Base-by-base conservation (phyloP, 2,329 filamentous ascomycete species). In the Diaporthe caulivora region DNA sequence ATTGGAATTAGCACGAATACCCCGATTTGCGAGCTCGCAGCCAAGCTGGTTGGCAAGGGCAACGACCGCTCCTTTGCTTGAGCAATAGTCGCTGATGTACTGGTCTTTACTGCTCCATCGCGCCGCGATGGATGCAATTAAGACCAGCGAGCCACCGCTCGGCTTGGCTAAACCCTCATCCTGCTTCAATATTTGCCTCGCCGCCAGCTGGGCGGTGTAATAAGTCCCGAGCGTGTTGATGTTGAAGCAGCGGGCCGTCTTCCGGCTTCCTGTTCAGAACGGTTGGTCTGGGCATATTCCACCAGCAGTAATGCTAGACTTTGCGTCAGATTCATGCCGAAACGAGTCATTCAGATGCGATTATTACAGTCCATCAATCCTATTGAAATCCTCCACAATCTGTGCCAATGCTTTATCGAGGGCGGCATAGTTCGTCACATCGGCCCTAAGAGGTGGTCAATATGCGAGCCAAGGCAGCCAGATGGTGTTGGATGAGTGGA, bases 51-150 rank as follows among this genome's bases (percentile, higher is more conserved):
- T 85, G 10, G 86, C 87, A 57, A 89, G 79, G 54, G 83, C 80
- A 13, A 84, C 79, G 9, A 87, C 85, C 0, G 85, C 86, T 13
- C 83, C 84, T 75, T 88, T 88, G 54, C 81, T 84, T 2, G 85
- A 83, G 70, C 83, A 85, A 76, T 88, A 88, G 24, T 80, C 81
- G 70, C 80, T 81, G 0, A 77, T 80, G 13, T 60, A 73, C 71
- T 82, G 81, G 17, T 76, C 80, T 40, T 80, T 80, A 69, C 78
- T 80, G 7, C 80, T 78, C 11, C 77, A 74, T 49, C 81, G 77
- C 0, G 80, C 80, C 11, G 81, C 78, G 54, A 81, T 80, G 6
- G 80, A 83, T 7, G 79, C 81, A 67, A 82, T 81, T 70, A 81
- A 68, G 15, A 82, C 78, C 44, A 82, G 80, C 1, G 79, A 81